These are phyloP conservation scores for Vaccinium myrtillus DNA, from an alignment of 148 eudicot genomes.

Conservation along the genomic window DNA sequence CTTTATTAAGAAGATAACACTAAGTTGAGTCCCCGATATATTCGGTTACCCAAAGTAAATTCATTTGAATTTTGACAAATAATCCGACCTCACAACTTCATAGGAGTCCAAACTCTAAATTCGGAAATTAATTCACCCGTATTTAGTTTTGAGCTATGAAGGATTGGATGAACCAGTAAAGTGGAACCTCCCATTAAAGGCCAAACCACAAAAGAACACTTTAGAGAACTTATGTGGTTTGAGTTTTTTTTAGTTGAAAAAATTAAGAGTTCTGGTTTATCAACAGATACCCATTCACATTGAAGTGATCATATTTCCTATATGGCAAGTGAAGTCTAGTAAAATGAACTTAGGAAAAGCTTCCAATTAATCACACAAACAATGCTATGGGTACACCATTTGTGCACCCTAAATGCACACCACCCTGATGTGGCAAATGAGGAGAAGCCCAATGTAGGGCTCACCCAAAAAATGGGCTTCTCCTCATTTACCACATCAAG, in stretches of 20 bases:
- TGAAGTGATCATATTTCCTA: background rate
- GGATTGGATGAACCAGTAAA: background rate
- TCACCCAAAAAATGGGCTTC: too few species aligned
- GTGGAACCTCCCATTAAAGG: background rate
- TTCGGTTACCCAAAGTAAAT: background rate
- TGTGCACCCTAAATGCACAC: too few species aligned
- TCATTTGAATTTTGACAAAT: background rate
- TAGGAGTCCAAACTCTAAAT: background rate
- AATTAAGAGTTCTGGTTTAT: background rate
- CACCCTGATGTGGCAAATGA: too few species aligned
- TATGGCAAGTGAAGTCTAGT: background rate
- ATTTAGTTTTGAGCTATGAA: background rate
- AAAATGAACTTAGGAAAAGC: background rate
- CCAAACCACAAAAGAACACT: background rate
- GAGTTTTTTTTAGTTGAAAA: background rate
- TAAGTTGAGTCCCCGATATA: background rate
- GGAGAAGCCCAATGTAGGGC: too few species aligned
- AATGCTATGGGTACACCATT: too few species aligned
- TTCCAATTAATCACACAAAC: conserved; percentile 24
- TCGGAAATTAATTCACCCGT: background rate
- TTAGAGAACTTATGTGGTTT: background rate
- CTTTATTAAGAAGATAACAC: background rate
- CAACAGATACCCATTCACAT: background rate
- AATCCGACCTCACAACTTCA: background rate
- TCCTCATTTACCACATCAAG: too few species aligned